Base-by-base conservation (phyloP, 768 basidiomycete genomes). In the Boletus pseudo-olivaceus region DNA sequence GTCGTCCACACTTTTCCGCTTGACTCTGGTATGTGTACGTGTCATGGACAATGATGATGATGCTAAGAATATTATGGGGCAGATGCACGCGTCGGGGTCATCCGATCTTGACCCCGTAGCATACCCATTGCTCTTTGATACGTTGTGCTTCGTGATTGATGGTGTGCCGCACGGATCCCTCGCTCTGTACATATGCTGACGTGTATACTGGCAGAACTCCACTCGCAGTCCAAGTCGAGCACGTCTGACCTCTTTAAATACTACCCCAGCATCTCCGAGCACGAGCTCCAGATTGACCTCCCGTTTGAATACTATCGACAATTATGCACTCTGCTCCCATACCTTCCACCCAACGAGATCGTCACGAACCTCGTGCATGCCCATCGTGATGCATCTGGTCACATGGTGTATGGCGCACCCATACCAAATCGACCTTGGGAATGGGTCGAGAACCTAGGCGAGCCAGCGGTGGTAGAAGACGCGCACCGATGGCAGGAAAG, bases 401-500 rank as follows among this genome's bases (percentile, higher is more conserved):
- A 77, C 17, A 55, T 82, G 5, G 63, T 82, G 3, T 73, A 75
- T 55, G 77, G 79, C 19, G 64, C 71, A 5, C 76, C 80, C 2
- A 85, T 91, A 17, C 74, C 81, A 53, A 88, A 90, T 68, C 80
- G 83, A 32, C 88, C 90, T 4, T 93, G 90, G 90, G 90, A 93
- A 67, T 92, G 90, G 89, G 82, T 85, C 7, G 90, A 93, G 68
- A 82, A 86, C 64, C 63, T 91, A 4, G 88, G 88, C 9, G 62
- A 72, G 11, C 58, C 74, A 4, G 78, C 41, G 0, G 32, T 80
- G 27, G 65, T 75, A 10, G 78, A 75, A 30, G 78, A 79, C 10
- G 73, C 74, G 32, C 71, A 77, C 26, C 68, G 69, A 27, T 74
- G 75, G 48, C 64, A 61, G 19, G 75, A 77, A 20, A 76, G 77